These are phyloP conservation scores for Wallemia hederae DNA, from an alignment of 1,284 basidiomycete species.

Conservation along the genomic window DNA sequence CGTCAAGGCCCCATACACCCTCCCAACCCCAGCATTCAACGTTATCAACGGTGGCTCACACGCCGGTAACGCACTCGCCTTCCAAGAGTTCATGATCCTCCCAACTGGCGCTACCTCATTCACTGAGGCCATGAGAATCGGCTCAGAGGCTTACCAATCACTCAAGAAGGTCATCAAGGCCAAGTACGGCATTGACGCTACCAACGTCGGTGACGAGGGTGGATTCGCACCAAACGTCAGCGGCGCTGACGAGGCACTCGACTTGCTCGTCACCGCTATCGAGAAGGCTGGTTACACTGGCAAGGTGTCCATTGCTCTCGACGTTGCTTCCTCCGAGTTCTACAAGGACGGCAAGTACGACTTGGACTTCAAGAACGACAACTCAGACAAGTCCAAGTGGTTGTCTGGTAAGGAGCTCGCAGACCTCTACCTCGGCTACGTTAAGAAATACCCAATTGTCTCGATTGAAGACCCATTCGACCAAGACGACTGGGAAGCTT, in stretches of 20 bases:
- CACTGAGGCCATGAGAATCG: slow-evolving; percentile 94
- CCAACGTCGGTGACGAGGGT: slow-evolving; percentile 99
- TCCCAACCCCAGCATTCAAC: slow-evolving; percentile 83
- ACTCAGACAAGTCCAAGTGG: slow-evolving; percentile 92
- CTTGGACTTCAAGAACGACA: slow-evolving; percentile 98
- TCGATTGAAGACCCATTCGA: slow-evolving; percentile 99
- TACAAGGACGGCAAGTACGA: slow-evolving; percentile 99
- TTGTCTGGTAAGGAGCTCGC: slow-evolving; percentile 77
- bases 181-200: slow-evolving; percentile 97
- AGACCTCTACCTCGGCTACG: slow-evolving; percentile 60
- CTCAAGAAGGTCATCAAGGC: slow-evolving; percentile 98
- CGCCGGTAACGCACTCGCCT: slow-evolving; percentile 95
- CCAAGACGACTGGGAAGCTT: slow-evolving; percentile 98
- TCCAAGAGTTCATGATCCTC: slow-evolving; percentile 99
- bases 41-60: slow-evolving; percentile 99
- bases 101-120: slow-evolving; percentile 75
- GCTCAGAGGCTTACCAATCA: slow-evolving; percentile 92
- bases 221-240: slow-evolving; percentile 96
- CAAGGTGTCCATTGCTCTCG: slow-evolving; percentile 94
- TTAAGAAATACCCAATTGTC: slow-evolving; percentile 79
- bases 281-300: slow-evolving; percentile 93
- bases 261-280: slow-evolving; percentile 85
- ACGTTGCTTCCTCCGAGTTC: slow-evolving; percentile 98
- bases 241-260: slow-evolving; percentile 88
- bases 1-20: slow-evolving; percentile 67